Percentiles rank a stretch among this genome's conserved stretches.
phyloP scores from a whole-genome alignment of 148 eudicot species.

The Polygonum aviculare region DNA sequence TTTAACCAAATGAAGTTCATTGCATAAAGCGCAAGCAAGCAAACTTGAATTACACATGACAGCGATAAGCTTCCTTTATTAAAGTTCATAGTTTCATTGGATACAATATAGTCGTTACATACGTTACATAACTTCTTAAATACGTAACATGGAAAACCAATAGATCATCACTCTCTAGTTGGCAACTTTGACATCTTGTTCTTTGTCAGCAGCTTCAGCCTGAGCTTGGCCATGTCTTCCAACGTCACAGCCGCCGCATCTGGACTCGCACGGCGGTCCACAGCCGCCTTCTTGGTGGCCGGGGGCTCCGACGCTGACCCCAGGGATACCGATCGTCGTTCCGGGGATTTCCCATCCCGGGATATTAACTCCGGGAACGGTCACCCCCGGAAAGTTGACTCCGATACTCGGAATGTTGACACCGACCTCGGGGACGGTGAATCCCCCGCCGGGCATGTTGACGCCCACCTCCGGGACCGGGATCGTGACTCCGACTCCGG shows the following conservation, averaged over 20 bases:
- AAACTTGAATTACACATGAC: too few species aligned
- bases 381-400: not conserved
- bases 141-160: not conserved
- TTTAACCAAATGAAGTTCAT: too few species aligned
- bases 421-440: not conserved
- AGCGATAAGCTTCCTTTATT: too few species aligned
- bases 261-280: not conserved
- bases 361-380: too few species aligned
- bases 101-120: not conserved
- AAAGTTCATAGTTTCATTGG: not conserved
- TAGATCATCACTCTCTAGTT: not conserved
- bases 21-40: too few species aligned
- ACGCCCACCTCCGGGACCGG: too few species aligned
- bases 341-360: not conserved
- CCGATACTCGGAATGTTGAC: not conserved
- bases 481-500: not conserved
- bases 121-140: too few species aligned
- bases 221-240: too few species aligned
- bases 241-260: not conserved
- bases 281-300: not conserved
- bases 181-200: not conserved
- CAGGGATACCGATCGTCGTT: not conserved
- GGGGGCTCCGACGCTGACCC: not conserved
- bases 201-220: not conserved
- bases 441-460: too few species aligned